Percentiles rank a stretch among this genome's conserved stretches.
phyloP scores from a whole-genome alignment of 345 rosid genomes.

The Linum tenue region DNA sequence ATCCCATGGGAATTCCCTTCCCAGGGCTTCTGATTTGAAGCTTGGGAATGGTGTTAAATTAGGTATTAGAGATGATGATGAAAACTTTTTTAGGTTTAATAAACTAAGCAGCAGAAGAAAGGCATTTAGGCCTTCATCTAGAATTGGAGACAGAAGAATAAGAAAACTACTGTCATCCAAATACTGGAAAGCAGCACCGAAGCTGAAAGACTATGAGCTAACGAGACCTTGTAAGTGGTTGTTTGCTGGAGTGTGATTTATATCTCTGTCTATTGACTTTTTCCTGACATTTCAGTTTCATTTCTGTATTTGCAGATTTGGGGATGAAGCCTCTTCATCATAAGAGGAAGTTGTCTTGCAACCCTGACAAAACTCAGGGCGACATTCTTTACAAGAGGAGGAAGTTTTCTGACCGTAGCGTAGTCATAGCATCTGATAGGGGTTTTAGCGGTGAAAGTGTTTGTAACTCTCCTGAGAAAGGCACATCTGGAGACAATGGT shows the following conservation, averaged over 20 bases:
- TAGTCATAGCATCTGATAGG: constrained; percentile 55
- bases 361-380: constrained; percentile 35
- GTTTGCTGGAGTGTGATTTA: background rate
- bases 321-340: constrained; percentile 39
- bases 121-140: constrained; percentile 51
- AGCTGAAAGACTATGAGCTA: constrained; percentile 44
- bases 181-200: constrained; percentile 59
- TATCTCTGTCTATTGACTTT: background rate
- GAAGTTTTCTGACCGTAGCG: constrained; percentile 45
- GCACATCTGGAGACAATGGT: constrained; percentile 21
- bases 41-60: constrained; percentile 42
- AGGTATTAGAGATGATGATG: constrained; percentile 68
- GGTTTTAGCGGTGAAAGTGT: constrained; percentile 78
- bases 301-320: constrained; percentile 34
- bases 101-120: constrained; percentile 40
- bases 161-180: constrained; percentile 54
- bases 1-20: constrained; percentile 18
- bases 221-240: constrained; percentile 49
- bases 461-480: constrained; percentile 57
- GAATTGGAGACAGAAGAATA: constrained; percentile 44
- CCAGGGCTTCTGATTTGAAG: constrained; percentile 35
- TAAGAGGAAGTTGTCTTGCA: constrained; percentile 47
- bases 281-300: constrained; percentile 13
- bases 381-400: constrained; percentile 52
- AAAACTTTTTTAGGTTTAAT: constrained; percentile 48